phyloP scores from a whole-genome alignment of 2,329 filamentous ascomycete genomes.

The Rutstroemia sp. region DNA sequence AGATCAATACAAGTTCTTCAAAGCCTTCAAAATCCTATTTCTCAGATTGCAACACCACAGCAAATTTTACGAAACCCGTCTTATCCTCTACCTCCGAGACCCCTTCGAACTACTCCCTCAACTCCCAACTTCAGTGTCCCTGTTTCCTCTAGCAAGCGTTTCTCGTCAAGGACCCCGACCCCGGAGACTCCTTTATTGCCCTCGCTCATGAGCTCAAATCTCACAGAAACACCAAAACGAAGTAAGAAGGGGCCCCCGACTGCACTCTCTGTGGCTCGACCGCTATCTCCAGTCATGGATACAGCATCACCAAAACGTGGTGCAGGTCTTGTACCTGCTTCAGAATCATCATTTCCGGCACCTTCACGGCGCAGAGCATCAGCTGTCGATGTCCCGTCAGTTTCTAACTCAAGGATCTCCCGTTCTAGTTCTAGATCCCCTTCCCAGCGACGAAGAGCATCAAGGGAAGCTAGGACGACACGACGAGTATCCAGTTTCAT shows the following conservation, averaged over 20 bases:
- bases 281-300: slow-evolving; percentile 18
- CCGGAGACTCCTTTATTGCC: slow-evolving; percentile 8
- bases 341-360: slow-evolving; percentile 8
- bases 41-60: slow-evolving; percentile 15
- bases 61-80: slow-evolving; percentile 15
- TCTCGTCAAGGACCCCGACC: slow-evolving; percentile 4
- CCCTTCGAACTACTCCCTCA: slow-evolving; percentile 13
- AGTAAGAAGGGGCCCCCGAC: slow-evolving; percentile 14
- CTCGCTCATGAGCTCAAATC: not conserved
- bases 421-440: slow-evolving; percentile 4
- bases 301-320: slow-evolving; percentile 11
- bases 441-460: not conserved
- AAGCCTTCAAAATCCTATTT: slow-evolving; percentile 14
- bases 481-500: slow-evolving; percentile 17
- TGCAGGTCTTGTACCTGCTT: slow-evolving; percentile 10
- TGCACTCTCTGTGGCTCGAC: slow-evolving; percentile 11
- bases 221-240: slow-evolving; percentile 12
- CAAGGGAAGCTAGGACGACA: slow-evolving; percentile 1
- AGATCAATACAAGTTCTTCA: slow-evolving; percentile 26
- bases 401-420: not conserved
- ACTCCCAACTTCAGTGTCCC: slow-evolving; percentile 28
- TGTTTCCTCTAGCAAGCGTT: slow-evolving; percentile 22
- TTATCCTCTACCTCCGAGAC: slow-evolving; percentile 12
- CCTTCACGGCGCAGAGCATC: slow-evolving; percentile 10
- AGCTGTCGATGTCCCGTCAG: slow-evolving; percentile 7